Base-by-base conservation (phyloP, 2,329 filamentous ascomycete genomes). In the Davidsoniella virescens region DNA sequence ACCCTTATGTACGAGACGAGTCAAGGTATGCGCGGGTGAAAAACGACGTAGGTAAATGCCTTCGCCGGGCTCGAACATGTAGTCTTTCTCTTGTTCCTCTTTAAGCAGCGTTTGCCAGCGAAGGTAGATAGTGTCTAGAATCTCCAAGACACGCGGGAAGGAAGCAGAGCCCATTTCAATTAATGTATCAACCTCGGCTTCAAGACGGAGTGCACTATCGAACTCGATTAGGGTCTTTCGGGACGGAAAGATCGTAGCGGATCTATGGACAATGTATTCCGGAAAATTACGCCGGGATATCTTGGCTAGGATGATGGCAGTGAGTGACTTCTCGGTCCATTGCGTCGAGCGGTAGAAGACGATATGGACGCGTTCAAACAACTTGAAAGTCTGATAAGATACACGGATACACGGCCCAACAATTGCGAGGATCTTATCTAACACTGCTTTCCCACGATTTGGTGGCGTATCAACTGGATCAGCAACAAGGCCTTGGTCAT, bases 271-370 rank as follows among this genome's bases (percentile, higher is more conserved):
- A 18, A 96, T 76, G 59, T 94, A 98, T 2, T 82, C 71, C 0
- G 90, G 88, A 56, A 95, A 98, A 61, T 88, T 92, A 36, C 86
- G 75, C 41, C 80, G 76, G 2, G 88, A 85, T 52, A 94, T 94
- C 55, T 90, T 88, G 6, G 92, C 86, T 4, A 98, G 72, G 42
- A 98, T 94, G 49, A 96, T 90, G 0, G 88, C 90, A 1, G 87
- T 96, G 12, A 98, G 69, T 1, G 90, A 95, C 63, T 94, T 96
- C 59, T 96, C 90, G 0, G 88, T 94, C 92, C 92, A 98, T 62
- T 94, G 85, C 0, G 87, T 93, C 8, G 88, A 95, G 52, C 90
- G 76, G 63, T 96, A 96, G 63, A 95, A 98, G 25, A 98, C 87
- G 2, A 98, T 68, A 65, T 96, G 92, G 0, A 96, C 87, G 23